Evolutionary conservation across 495 filamentous ascomycete genomes (phyloP), one percentile per base, ranked within the genome.

Genomic region (Trichoderma reesei): DNA sequence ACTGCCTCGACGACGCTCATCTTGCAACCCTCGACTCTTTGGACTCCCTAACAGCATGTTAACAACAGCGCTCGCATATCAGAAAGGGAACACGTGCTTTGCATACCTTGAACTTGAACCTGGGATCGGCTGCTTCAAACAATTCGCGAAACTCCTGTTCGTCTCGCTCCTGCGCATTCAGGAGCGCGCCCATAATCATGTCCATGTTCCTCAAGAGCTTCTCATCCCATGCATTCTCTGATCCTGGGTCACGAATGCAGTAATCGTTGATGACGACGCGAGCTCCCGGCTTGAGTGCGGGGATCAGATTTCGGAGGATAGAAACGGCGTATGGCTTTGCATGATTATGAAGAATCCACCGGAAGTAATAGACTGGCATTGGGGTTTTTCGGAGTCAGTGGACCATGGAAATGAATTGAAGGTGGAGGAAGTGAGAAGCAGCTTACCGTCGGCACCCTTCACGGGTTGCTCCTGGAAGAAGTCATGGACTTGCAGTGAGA

Each of bases 341-440:
- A 73, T 85, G 80, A 71, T 86, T 82, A 70, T 85, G 84, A 61
- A 86, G 67, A 63, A 83, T 82, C 78, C 78, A 84, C 33, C 83
- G 80, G 66, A 82, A 79, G 70, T 81, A 77, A 68, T 85, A 85
- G 0, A 83, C 79, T 75, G 38, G 33, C 41, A 41, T n/a, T 31
- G 59, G n/a, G n/a, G n/a, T n/a, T 64, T 64, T 51, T 31, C 9
- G 37, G 26, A 9, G 39, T 4, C 41, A n/a, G 41, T 44, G n/a
- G 20, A 41, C 6, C n/a, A 14, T 4, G 1, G 1, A 6, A 11
- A 16, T 1, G n/a, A 6, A 3, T 59, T 16, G 9, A 5, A 44
- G 26, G n/a, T 33, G 33, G 33, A 36, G 36, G 18, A 41, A 31
- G 44, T 0, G 60, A 41, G 18, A 37, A 63, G 5, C 44, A 18